Evolutionary conservation across 2,329 filamentous ascomycete genomes (phyloP), one percentile per base, ranked within the genome.

Genomic region (Neonectria coccinea): DNA sequence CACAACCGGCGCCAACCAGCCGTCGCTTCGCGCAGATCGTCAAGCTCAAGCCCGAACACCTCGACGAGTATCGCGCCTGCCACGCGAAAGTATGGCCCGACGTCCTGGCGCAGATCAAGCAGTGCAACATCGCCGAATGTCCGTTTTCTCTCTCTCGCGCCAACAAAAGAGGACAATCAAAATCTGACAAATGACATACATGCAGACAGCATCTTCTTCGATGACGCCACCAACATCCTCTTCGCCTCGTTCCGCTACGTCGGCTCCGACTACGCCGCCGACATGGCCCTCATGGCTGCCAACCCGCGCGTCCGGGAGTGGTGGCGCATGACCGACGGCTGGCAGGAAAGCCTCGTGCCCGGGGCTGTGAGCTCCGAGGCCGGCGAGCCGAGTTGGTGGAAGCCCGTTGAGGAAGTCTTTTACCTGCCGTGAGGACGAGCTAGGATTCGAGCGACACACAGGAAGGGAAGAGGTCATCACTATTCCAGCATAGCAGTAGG

Each of bases 181-280:
- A 25, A 25, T 4, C 25, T 25, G 16, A 20, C 10, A 10, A 7
- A 10, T 31, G 5, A 25, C 25, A 25, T 31, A 12, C 42, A 16
- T 29, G 63, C 69, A 91, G 91, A 94, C 73, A 92, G 88, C 68
- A 91, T 94, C 75, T 93, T 87, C 79, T 87, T 92, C 70, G 89
- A 92, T 73, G 83, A 88, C 12, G 79, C 76, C 5, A 85, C 85
- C 0, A 80, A 86, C 58, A 89, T 89, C 45, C 83, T 95, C 1
- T 94, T 94, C 75, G 90, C 91, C 0, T 88, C 83, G 25, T 93
- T 94, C 83, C 94, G 92, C 76, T 95, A 94, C 73, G 83, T 91
- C n/a, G 92, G 92, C 0, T 86, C 86, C 64, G 86, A 92, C 67
- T 94, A 87, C 65, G 88, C 86, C 2, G 89, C 83, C 10, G 92